Evolutionary conservation across 257 asterid species (phyloP), one percentile per base, ranked within the genome.

Genomic region (Hygrophila difformis): DNA sequence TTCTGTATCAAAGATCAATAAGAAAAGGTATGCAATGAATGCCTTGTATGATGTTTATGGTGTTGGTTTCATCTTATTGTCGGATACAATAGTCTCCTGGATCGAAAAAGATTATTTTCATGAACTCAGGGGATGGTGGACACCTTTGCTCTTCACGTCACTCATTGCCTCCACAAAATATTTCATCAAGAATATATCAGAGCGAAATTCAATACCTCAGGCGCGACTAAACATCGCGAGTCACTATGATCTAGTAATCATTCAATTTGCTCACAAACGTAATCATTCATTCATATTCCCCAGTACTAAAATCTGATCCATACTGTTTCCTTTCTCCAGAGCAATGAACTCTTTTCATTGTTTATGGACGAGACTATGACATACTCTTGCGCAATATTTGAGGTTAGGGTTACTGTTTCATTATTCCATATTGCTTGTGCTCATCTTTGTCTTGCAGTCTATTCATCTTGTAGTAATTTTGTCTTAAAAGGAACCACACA

Each of bases 111-210:
- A n/a, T 46, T 11, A 3, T 24, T 41, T 51, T 12, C 29, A 12
- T 6, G 19, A 42, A 2, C n/a, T n/a, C 49, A 84, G 97, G 72
- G 96, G 97, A 38, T 82, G 96, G 97, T 89, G 96, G 96, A 85
- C 94, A 2, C 96, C 94, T 5, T 16, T 81, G 69, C 76, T 89
- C 35, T 51, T 75, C 26, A 71, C 91, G 17, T 76, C 96, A 11
- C 81, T 74, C 16, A 34, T 85, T 17, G 65, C 89, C 18, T 81
- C 96, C 28, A 94, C 96, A 15, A 91, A 86, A 47, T 86, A 86
- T 41, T 91, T 91, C 74, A 59, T 47, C 44, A 76, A 72, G 12
- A 84, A 88, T 18, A 70, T 81, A 29, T 78, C 82, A 1, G 76
- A 93, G 37, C 79, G 66, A 58, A 88, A 84, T 53, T 76, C 89